phyloP scores from a whole-genome alignment of 176 grass and related monocot species.

The Cenchrus purpureus region DNA sequence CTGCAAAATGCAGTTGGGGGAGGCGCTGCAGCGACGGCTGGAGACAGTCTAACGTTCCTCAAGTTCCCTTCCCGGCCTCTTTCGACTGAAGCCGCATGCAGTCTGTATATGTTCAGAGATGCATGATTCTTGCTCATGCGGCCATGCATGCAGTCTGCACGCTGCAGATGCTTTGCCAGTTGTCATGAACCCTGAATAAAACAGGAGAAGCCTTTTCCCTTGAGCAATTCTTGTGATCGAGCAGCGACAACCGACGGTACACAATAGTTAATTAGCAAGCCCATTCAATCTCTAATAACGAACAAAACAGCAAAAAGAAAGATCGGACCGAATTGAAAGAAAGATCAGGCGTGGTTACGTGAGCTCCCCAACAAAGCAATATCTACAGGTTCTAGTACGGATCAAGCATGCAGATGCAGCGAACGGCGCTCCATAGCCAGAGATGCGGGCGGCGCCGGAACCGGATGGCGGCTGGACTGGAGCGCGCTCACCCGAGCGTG shows the following conservation, averaged over 20 bases:
- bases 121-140: not conserved
- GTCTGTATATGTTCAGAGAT: no score
- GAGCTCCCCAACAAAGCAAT: conserved; percentile 11
- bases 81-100: not conserved
- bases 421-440: not conserved
- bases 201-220: conserved; percentile 23
- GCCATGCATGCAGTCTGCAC: not conserved
- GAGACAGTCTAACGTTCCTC: not conserved
- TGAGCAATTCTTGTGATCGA: not conserved
- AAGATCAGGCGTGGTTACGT: not conserved
- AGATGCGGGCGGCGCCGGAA: not conserved
- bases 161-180: not conserved
- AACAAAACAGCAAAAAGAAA: conserved; percentile 28
- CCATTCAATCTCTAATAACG: conserved; percentile 12
- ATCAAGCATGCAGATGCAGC: not conserved
- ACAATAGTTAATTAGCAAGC: conserved; percentile 44
- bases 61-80: not conserved
- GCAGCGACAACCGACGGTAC: not conserved
- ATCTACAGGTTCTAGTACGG: conserved; percentile 43
- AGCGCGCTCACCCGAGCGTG: conserved; percentile 39
- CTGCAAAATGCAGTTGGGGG: no score
- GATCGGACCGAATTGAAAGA: not conserved
- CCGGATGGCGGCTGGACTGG: no score
- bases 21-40: no score
- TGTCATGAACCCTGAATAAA: not conserved